These are phyloP conservation scores for Vitis riparia DNA, from an alignment of 164 flowering plant genomes.

Conservation along the genomic window DNA sequence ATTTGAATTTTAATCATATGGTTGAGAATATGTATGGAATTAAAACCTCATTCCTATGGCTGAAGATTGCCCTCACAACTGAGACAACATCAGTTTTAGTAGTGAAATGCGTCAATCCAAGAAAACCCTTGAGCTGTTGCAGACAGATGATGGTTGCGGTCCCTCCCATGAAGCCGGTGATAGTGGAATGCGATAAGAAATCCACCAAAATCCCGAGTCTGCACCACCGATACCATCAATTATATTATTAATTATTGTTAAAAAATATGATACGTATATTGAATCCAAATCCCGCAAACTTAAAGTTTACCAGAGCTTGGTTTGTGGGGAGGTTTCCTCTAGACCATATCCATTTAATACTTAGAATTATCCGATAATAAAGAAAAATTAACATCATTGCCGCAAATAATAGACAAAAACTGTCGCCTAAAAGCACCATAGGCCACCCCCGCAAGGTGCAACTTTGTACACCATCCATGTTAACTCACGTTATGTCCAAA, in stretches of 20 bases:
- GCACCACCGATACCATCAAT: constrained; percentile 1
- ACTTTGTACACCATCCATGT: too few species aligned
- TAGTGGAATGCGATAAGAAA: constrained; percentile 82
- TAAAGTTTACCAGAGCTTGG: too few species aligned
- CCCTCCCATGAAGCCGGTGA: constrained; percentile 85
- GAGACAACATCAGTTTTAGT: constrained; percentile 57
- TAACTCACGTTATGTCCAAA: too few species aligned
- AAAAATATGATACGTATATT: too few species aligned
- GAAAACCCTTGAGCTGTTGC: constrained; percentile 83
- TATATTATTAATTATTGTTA: too few species aligned
- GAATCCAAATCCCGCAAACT: too few species aligned
- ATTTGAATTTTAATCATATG: too few species aligned
- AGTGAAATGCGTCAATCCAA: constrained; percentile 74
- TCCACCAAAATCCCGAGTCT: constrained; percentile 87
- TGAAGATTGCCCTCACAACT: constrained; percentile 50
- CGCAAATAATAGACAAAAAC: not conserved
- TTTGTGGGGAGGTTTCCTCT: too few species aligned
- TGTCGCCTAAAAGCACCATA: too few species aligned
- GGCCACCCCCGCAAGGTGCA: too few species aligned
- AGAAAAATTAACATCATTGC: not conserved
- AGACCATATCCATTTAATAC: too few species aligned
- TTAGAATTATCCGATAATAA: not conserved
- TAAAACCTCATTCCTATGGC: constrained; percentile 46
- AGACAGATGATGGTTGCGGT: constrained; percentile 61
- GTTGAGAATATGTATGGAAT: not conserved